Evolutionary conservation across 2,329 filamentous ascomycete genomes (phyloP), one percentile per base, ranked within the genome.

Genomic region (Geosmithia morbida): DNA sequence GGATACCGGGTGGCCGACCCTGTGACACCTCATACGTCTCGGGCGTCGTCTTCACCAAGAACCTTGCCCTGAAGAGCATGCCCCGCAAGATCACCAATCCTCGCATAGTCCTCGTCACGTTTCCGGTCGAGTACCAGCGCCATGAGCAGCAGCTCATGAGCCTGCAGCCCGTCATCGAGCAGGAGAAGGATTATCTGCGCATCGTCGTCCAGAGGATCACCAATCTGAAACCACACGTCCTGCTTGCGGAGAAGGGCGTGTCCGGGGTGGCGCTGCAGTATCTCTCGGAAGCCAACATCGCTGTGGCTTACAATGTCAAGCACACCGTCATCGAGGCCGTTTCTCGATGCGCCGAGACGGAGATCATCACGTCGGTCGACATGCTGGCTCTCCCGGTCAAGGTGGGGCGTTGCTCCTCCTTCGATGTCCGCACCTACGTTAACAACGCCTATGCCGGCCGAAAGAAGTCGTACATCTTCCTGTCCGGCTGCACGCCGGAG

Each of bases 251-350:
- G 60, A 90, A 88, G 55, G 86, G 90, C 54, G 87, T 98, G 14
- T 92, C 92, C 2, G 90, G 92, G 1, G 71, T 96, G 43, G 92
- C 94, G 2, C 70, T 98, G 47, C 85, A 94, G 56, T 86, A 94
- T 54, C 72, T 98, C 2, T 83, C 88, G 18, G 82, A 92, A 55
- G 87, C 87, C 11, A 86, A 88, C 49, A 94, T 98, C 52, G 85
- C 90, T 2, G 94, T 96, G 13, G 89, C 84, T 1, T 95, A 92
- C 68, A 96, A 98, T 63, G 90, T 98, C 57, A 98, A 98, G 61
- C 81, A 87, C 33, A 94, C 90, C 0, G 92, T 98, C 13, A 82
- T 98, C 49, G 90, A 95, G 58, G 92, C 94, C 2, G 90, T 98
- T 2, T 87, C 92, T 3, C 79, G 92, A 48, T 96, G 89, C 56